Conservation (phyloP, 225 moss, liverwort and hornwort genomes). For the Takakia lepidozioides region DNA sequence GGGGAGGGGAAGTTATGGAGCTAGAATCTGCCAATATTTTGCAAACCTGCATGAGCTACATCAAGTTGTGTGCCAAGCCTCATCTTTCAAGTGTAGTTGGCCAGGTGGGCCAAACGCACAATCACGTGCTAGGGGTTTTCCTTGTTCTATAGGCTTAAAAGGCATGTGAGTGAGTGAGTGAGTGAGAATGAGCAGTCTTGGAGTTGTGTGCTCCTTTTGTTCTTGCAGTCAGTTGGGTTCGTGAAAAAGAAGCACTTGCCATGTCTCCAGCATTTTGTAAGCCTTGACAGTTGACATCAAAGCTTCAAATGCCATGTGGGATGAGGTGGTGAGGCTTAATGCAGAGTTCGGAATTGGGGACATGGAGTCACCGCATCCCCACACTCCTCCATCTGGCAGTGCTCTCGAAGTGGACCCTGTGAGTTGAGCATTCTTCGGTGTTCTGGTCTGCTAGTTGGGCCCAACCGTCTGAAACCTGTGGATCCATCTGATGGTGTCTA, state of each 20-base stretch:
- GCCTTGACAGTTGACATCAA: constrained; percentile 33
- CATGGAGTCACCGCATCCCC: constrained; percentile 41
- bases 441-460: constrained; percentile 1
- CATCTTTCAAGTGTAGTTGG: no score
- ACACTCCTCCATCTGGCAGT: constrained; percentile 54
- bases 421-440: constrained; percentile 17
- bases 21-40: constrained; percentile 2
- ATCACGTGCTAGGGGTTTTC: no score
- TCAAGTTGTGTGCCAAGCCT: no score
- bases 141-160: no score
- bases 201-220: background rate
- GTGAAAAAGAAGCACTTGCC: no score
- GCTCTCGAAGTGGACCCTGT: constrained; percentile 38
- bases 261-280: background rate
- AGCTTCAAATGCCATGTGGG: constrained; percentile 67
- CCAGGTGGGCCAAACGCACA: no score
- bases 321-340: constrained; percentile 56
- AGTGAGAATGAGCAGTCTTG: no score
- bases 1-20: background rate
- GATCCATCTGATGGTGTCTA: background rate
- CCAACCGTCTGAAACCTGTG: background rate
- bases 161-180: no score
- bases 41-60: no score
- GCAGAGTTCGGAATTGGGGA: constrained; percentile 54
- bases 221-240: background rate